A percentile compares a stretch with the other conserved stretches of the same genome.
phyloP scores from a whole-genome alignment of 371 early-diverging fungal species.

The Rhizopus sp. region DNA sequence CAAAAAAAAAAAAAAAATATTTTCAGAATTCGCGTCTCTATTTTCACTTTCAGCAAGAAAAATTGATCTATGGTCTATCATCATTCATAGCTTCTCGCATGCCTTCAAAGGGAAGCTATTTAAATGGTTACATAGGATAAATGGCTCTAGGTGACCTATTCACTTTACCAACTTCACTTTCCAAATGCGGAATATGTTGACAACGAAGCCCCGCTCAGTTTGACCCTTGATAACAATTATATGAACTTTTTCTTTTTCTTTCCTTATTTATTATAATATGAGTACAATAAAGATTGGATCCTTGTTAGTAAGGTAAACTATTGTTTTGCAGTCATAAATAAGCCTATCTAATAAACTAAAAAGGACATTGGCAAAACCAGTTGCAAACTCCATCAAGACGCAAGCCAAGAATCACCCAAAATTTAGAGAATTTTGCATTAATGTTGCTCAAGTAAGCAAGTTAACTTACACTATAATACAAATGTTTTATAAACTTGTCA shows the following conservation, averaged over 20 bases:
- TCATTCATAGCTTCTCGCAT: neutral
- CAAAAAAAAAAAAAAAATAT: constrained; percentile 4
- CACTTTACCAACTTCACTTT: too few species aligned
- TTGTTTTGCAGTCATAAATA: neutral
- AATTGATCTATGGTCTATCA: too few species aligned
- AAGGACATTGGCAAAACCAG: constrained; percentile 81
- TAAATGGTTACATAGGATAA: too few species aligned
- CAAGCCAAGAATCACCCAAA: constrained; percentile 70
- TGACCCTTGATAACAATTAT: neutral
- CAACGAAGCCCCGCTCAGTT: too few species aligned
- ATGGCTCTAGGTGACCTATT: too few species aligned
- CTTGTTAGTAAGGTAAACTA: constrained; percentile 55
- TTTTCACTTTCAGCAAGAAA: neutral
- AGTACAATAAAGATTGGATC: constrained; percentile 67
- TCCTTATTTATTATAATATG: constrained; percentile 28
- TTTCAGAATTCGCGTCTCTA: neutral
- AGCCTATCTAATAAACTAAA: neutral
- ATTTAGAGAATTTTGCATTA: constrained; percentile 80
- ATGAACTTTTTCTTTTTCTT: constrained; percentile 1
- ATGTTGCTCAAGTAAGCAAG: constrained; percentile 70
- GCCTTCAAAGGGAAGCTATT: too few species aligned
- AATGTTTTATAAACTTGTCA: neutral
- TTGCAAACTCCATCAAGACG: constrained; percentile 79
- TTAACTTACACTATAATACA: neutral
- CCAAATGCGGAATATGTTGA: too few species aligned